Conservation (phyloP, 1,139 yeast species). For the Fermentozyma sake region DNA sequence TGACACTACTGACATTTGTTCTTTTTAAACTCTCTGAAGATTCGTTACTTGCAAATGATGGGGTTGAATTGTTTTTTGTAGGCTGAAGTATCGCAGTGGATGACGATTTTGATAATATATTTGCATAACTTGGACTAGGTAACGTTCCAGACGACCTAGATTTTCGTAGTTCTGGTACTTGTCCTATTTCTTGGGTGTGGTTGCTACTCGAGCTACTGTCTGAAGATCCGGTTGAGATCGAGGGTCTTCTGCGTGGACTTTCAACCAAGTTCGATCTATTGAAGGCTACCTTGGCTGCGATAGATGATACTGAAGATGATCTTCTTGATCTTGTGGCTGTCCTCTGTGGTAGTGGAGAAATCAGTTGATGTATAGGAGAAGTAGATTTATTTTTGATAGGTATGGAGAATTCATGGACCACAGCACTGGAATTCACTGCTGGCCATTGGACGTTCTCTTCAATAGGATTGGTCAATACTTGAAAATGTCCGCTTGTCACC, state of each 20-base stretch:
- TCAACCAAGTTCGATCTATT: conserved; percentile 14
- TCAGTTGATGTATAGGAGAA: conserved; percentile 1
- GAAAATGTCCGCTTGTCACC: conserved; percentile 6
- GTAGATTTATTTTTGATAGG: conserved; percentile 1
- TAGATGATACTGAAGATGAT: conserved; percentile 26
- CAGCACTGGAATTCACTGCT: conserved; percentile 8
- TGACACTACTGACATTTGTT: conserved; percentile 17
- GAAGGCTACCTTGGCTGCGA: conserved; percentile 30
- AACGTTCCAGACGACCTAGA: conserved; percentile 14
- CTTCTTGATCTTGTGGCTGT: conserved; percentile 7
- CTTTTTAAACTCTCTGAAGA: conserved; percentile 11
- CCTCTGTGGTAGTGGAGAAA: conserved; percentile 1
- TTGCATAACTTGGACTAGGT: too few relatives aligned
- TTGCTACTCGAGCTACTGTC: conserved; percentile 4
- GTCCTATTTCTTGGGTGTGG: too few relatives aligned
- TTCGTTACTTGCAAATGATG: conserved; percentile 3
- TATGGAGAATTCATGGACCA: too few relatives aligned
- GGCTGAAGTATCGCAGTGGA: conserved; percentile 3
- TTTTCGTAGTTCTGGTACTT: too few relatives aligned
- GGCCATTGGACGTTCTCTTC: conserved; percentile 12
- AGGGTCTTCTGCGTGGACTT: conserved; percentile 11
- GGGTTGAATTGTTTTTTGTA: neutral
- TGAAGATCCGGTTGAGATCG: conserved; percentile 8
- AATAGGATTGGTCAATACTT: conserved; percentile 2
- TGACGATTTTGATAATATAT: conserved; percentile 3